phyloP scores from a whole-genome alignment of 345 rosid species.

The Eucalyptus brandiana region DNA sequence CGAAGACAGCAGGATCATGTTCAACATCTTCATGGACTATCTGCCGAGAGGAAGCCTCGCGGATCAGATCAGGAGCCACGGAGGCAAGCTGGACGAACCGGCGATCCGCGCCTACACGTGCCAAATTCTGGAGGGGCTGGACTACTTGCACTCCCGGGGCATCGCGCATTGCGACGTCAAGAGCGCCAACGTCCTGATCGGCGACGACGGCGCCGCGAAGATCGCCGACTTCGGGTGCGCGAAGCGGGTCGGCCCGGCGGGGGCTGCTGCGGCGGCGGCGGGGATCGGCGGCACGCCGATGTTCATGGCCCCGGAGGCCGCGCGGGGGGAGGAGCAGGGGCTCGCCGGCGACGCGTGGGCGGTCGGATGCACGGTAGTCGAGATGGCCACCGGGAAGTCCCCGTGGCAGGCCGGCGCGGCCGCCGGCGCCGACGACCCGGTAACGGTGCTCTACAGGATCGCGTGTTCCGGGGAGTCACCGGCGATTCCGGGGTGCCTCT shows the following conservation, averaged over 20 bases:
- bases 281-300: constrained; percentile 49
- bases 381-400: constrained; percentile 56
- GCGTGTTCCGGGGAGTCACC: constrained; percentile 19
- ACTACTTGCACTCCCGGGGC: constrained; percentile 45
- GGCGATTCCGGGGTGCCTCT: constrained; percentile 12
- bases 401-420: constrained; percentile 6
- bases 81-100: constrained; percentile 28
- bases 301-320: constrained; percentile 85
- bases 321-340: constrained; percentile 76
- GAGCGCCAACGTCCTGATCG: constrained; percentile 45
- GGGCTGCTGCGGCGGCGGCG: neutral
- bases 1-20: constrained; percentile 17
- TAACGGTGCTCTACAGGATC: constrained; percentile 13
- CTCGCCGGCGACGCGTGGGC: constrained; percentile 53
- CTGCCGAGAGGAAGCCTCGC: constrained; percentile 40
- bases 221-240: constrained; percentile 79
- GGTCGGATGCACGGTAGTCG: constrained; percentile 68
- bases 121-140: constrained; percentile 45
- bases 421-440: neutral
- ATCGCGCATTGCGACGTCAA: constrained; percentile 77
- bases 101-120: constrained; percentile 26
- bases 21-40: constrained; percentile 64
- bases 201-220: constrained; percentile 34
- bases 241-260: constrained; percentile 1
- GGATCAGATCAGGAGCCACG: constrained; percentile 15